phyloP scores from a whole-genome alignment of 108 stramenopile species.

The Discostella pseudostelligera region DNA sequence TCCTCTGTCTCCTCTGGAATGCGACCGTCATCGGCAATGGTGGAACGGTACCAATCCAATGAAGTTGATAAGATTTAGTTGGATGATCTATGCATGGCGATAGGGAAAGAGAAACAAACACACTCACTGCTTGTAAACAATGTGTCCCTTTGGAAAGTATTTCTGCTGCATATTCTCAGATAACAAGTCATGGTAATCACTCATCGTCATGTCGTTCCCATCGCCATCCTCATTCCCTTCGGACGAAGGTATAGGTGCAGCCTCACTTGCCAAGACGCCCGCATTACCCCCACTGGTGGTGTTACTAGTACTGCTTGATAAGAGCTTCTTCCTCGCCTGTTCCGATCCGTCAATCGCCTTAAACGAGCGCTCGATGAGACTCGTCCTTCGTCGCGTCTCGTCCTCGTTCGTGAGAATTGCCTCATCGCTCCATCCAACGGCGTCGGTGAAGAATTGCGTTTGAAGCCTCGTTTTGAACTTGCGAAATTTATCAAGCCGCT shows the following conservation, averaged over 20 bases:
- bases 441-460: slow-evolving; percentile 71
- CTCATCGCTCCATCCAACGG: slow-evolving; percentile 54
- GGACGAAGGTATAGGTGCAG: slow-evolving; percentile 4
- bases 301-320: background rate
- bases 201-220: slow-evolving; percentile 49
- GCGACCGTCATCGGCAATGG: too few relatives aligned
- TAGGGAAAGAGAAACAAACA: too few relatives aligned
- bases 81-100: too few relatives aligned
- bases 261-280: slow-evolving; percentile 17
- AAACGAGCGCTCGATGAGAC: slow-evolving; percentile 76
- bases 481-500: slow-evolving; percentile 50
- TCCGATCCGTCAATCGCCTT: slow-evolving; percentile 54
- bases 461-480: slow-evolving; percentile 66
- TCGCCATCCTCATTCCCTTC: slow-evolving; percentile 37
- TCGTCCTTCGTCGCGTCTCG: slow-evolving; percentile 55
- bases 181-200: slow-evolving; percentile 72
- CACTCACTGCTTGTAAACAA: slow-evolving; percentile 70
- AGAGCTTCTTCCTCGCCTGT: slow-evolving; percentile 11
- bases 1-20: too few relatives aligned
- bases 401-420: slow-evolving; percentile 27
- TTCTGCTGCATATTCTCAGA: slow-evolving; percentile 78
- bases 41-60: too few relatives aligned
- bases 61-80: too few relatives aligned
- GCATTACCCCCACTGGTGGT: background rate
- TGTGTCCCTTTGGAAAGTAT: slow-evolving; percentile 76